Base-by-base conservation (phyloP, 2,329 filamentous ascomycete genomes). In the Trichoderma koningii region DNA sequence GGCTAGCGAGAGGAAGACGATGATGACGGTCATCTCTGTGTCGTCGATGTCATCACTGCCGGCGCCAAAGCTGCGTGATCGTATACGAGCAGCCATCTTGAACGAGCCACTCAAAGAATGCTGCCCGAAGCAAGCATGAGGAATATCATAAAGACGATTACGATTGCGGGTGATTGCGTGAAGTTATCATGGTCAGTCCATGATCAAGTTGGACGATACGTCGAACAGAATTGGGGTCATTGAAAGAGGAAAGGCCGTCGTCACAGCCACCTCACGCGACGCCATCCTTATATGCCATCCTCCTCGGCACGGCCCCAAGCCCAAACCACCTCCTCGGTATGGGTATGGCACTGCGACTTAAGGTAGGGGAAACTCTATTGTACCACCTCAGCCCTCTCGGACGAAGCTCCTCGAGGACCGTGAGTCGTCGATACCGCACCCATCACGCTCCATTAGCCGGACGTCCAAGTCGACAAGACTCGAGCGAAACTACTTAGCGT, bases 1-100 rank as follows among this genome's bases (percentile, higher is more conserved):
- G 3, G 64, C 64, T 15, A 66, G n/a, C 15, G 60, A 63, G 12
- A 66, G 26, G 26, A 66, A 66, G 44, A 63, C 59, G 47, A 64
- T 60, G 47, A 66, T 64, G 45, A 56, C 51, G 51, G 59, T 66
- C 38, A 62, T 26, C n/a, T 51, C 41, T 3, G 21, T 42, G 21
- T 12, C 14, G 48, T 19, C 23, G 41, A 65, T 59, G 21, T 23
- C 63, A 2, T 55, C 9, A 17, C 12, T 9, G 15, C 63, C 63
- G 23, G 56, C 14, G 45, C 63, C 63, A 26, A 53, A 65, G 28
- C 38, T 52, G 21, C 63, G 63, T 15, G 17, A 9, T 34, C 23
- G 21, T 57, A 51, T 51, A 23, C 21, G 14, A 23, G 12, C 9
- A 21, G 44, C 44, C 62, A 64, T 64, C 28, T 38, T 44, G 23